Percentiles rank a stretch among this genome's conserved stretches.
Conservation (phyloP, 495 filamentous ascomycete genomes). For the Cenococcum geophilum region DNA sequence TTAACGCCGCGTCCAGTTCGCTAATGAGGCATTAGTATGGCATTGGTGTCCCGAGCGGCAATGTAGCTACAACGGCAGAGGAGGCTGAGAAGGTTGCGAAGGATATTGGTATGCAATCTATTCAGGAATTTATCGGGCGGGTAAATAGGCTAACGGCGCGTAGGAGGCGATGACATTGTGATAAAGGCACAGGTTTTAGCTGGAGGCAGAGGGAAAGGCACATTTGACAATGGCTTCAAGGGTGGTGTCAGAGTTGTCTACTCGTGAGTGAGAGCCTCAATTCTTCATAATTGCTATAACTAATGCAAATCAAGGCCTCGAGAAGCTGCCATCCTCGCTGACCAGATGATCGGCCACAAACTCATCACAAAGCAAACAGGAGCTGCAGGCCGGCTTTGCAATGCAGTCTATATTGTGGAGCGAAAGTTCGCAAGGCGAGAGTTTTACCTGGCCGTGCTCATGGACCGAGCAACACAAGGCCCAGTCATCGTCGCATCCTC, state of each 20-base stretch:
- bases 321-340: slow-evolving; percentile 94
- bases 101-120: slow-evolving; percentile 66
- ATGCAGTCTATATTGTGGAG: slow-evolving; percentile 96
- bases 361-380: slow-evolving; percentile 99
- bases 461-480: slow-evolving; percentile 87
- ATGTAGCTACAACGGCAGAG: slow-evolving; percentile 70
- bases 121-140: slow-evolving; percentile 39
- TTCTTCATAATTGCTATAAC: neutral
- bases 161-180: slow-evolving; percentile 90
- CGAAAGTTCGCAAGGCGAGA: slow-evolving; percentile 98
- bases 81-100: slow-evolving; percentile 91
- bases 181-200: slow-evolving; percentile 99
- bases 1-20: slow-evolving; percentile 18
- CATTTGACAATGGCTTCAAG: slow-evolving; percentile 97
- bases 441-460: slow-evolving; percentile 96
- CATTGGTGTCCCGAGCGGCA: slow-evolving; percentile 81
- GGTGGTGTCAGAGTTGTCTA: slow-evolving; percentile 98
- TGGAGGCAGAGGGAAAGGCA: slow-evolving; percentile 93
- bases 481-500: slow-evolving; percentile 96
- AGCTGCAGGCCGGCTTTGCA: slow-evolving; percentile 83
- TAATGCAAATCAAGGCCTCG: slow-evolving; percentile 48
- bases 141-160: slow-evolving; percentile 8
- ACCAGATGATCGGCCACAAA: slow-evolving; percentile 99
- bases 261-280: slow-evolving; percentile 56
- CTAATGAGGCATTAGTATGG: slow-evolving; percentile 62